Percentiles rank a stretch among this genome's conserved stretches.
phyloP scores from a whole-genome alignment of 2,329 filamentous ascomycete species.

The Rhexocercosporidium sp. region DNA sequence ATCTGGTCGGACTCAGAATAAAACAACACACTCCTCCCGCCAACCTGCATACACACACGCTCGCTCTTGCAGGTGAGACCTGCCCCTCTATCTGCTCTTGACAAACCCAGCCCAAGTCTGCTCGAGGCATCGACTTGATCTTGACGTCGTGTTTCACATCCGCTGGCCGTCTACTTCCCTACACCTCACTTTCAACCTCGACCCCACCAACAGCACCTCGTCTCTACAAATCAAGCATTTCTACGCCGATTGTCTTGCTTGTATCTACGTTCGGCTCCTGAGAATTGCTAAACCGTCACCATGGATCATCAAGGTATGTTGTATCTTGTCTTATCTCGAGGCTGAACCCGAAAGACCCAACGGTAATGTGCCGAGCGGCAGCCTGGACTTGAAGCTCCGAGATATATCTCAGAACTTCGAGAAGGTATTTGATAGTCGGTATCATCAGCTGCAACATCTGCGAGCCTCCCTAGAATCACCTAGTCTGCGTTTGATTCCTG shows the following conservation, averaged over 20 bases:
- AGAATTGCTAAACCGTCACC: neutral
- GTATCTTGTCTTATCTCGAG: conserved; percentile 4
- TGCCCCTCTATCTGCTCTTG: neutral
- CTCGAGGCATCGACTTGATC: neutral
- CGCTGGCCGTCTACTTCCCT: neutral
- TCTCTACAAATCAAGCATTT: neutral
- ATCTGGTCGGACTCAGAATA: neutral
- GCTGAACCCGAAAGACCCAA: neutral
- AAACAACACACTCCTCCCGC: neutral
- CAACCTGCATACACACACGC: conserved; percentile 11
- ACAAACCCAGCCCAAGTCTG: neutral
- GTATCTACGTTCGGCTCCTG: neutral
- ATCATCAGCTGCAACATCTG: neutral
- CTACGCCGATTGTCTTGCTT: too few species aligned
- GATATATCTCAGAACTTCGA: neutral
- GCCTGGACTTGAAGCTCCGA: neutral
- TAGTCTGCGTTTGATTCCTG: neutral
- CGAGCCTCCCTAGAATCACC: neutral
- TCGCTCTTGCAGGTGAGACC: conserved; percentile 14
- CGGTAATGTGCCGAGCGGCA: neutral
- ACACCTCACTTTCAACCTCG: conserved; percentile 3
- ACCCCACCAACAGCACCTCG: neutral
- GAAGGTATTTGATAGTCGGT: neutral
- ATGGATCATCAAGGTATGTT: conserved; percentile 33
- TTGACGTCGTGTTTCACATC: neutral